These are phyloP conservation scores for Penicillium cataractarum DNA, from an alignment of 495 filamentous ascomycete genomes.

Conservation along the genomic window DNA sequence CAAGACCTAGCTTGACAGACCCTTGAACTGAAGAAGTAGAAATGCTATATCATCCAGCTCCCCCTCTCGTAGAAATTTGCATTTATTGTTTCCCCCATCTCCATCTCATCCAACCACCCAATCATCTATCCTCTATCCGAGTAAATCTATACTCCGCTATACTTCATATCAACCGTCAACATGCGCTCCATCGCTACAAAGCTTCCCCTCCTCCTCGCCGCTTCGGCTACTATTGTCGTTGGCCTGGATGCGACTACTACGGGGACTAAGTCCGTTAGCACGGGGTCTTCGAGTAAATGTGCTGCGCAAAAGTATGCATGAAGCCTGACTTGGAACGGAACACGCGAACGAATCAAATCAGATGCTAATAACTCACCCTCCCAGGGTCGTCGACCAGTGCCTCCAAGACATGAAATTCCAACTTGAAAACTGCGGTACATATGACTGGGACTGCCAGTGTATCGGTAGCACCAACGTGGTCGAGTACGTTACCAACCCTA, in stretches of 20 bases:
- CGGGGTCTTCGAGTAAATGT: not conserved
- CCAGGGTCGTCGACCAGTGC: conserved; percentile 13
- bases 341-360: no score
- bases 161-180: conserved; percentile 4
- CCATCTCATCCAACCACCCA: not conserved
- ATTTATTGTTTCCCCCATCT: not conserved
- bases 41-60: not conserved
- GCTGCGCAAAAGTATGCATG: conserved; percentile 10
- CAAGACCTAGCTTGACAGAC: not conserved
- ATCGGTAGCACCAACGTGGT: conserved; percentile 10
- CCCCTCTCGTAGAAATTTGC: not conserved
- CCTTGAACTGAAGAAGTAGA: not conserved
- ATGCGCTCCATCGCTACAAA: conserved; percentile 7
- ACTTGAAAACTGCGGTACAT: conserved; percentile 9
- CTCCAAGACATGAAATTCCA: conserved; percentile 10
- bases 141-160: not conserved
- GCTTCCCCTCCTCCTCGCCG: conserved; percentile 10
- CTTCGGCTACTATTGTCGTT: conserved; percentile 9
- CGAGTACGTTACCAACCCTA: not conserved
- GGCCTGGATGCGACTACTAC: conserved; percentile 7
- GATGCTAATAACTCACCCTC: not conserved
- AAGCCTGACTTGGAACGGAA: not conserved
- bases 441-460: conserved; percentile 12
- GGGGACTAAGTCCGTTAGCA: not conserved
- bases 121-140: not conserved